Evolutionary conservation across 768 basidiomycete genomes (phyloP), one percentile per base, ranked within the genome.

Genomic region (Termitomyces sp.): DNA sequence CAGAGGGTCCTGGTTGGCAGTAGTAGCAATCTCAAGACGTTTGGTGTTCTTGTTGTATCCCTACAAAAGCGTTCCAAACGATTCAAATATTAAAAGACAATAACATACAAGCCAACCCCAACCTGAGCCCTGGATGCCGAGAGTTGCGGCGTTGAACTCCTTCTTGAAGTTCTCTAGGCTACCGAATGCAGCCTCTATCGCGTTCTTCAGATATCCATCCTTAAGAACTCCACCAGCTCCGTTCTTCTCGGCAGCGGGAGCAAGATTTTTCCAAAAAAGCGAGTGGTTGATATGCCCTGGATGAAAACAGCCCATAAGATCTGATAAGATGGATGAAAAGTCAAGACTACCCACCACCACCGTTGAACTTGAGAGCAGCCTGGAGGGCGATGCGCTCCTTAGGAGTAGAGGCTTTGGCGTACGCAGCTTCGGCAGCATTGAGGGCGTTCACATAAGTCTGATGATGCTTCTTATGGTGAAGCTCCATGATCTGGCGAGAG

Each of bases 391-490:
- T 94, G 59, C 85, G 82, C 68, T 87, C 85, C 73, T 87, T 91
- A 65, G 90, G 80, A 43, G 85, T 80, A 3, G 72, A 64, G 0
- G 87, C 75, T 61, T 82, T 82, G 48, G 83, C 77, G 68, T 93
- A 91, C 0, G 80, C 77, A 58, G 79, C 75, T 74, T 95, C 94
- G 6, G 93, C 94, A 37, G 89, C 84, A 73, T 95, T 97, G 70
- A 97, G 83, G 3, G 86, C 88, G 65, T 84, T 94, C 56, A 96
- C 91, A 67, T 96, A 96, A 54, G 91, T 87, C 78, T 94, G 92
- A 68, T 97, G 94, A 68, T 97, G 94, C 78, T 94, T 95, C 60
- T 78, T 83, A 78, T 97, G 94, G 74, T 97, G 94, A 52, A 95
- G 88, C 51, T 76, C 81, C 94, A 96, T 97, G 74, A 96, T 97